Evolutionary conservation across 352 stramenopile genomes (phyloP), one percentile per base, ranked within the genome.

Genomic region (Pythium aristosporum): DNA sequence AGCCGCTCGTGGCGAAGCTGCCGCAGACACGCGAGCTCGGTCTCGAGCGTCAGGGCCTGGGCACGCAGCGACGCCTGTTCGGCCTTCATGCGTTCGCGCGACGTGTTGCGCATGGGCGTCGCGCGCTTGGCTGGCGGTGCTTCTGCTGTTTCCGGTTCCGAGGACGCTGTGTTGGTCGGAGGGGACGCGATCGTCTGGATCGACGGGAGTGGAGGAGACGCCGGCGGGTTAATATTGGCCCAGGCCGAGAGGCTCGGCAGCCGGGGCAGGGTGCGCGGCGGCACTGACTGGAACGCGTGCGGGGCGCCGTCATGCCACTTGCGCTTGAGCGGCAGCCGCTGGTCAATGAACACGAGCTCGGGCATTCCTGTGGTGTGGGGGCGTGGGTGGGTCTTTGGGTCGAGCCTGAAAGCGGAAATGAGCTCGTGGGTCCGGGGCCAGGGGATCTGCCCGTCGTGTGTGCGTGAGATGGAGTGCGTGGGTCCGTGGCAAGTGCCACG

Each of bases 81-180:
- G 28, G 61, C 61, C 61, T 67, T 67, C 61, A 67, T 67, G 23
- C 61, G 61, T 52, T 67, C 61, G 32, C 61, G 61, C 18, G 61
- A 67, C 12, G 61, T 67, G 41, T 67, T 67, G 25, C 61, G 51
- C 61, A 67, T 67, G 42, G 58, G 58, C 58, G 49, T 28, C 23
- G 43, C 7, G 11, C 28, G 44, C 58, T 65, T 65, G 23, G 58
- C 39, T 18, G 46, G 20, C 37, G 57, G 21, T 30, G 1, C 55
- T 20, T 57, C 32, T 8, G 18, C 25, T 30, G 25, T 30, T 30
- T 30, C n/a, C 5, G 21, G 20, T 8, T 34, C 20, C n/a, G 34
- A 12, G 28, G 51, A 47, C 23, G 12, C 34, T 32, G 32, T 28
- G 16, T 18, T 10, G 46, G 53, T 10, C n/a, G 53, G 16, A 7